Conservation (phyloP, 306 rosid species). For the Ormosia emarginata region DNA sequence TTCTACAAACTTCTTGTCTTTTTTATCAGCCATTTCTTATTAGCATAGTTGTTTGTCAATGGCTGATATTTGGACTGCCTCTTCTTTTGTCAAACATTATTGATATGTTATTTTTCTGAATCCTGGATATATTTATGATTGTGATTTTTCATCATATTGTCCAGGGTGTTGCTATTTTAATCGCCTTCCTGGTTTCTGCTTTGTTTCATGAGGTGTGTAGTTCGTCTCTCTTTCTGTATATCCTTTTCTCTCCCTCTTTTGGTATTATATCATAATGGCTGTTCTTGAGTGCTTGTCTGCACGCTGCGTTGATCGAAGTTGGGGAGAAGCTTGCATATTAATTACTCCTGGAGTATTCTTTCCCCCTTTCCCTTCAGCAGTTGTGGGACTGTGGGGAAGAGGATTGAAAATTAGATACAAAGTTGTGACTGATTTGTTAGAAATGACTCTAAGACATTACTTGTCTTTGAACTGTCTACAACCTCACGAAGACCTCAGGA, state of each 20-base stretch:
- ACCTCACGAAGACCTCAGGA: background rate
- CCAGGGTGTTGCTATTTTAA: conserved; percentile 71
- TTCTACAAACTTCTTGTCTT: background rate
- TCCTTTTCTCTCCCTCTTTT: background rate
- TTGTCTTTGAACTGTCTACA: background rate
- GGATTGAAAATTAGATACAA: background rate
- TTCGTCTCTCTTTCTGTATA: conserved; percentile 1
- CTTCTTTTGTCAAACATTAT: background rate
- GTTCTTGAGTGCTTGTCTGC: conserved; percentile 21
- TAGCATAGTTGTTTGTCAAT: background rate
- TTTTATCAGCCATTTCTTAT: background rate
- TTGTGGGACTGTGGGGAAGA: background rate
- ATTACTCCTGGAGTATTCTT: background rate
- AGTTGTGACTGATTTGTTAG: background rate
- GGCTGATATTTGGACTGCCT: background rate
- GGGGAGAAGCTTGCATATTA: background rate
- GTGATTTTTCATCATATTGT: conserved; percentile 13
- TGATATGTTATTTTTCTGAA: background rate
- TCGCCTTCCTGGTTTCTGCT: conserved; percentile 83
- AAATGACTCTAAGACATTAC: background rate
- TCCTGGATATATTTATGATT: background rate
- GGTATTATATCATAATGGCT: background rate
- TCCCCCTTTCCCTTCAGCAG: background rate
- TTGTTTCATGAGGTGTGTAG: conserved; percentile 83
- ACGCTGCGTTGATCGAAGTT: background rate